Percentiles rank a stretch among this genome's conserved stretches.
phyloP scores from a whole-genome alignment of 352 stramenopile species.

The Phytophthora europaea region DNA sequence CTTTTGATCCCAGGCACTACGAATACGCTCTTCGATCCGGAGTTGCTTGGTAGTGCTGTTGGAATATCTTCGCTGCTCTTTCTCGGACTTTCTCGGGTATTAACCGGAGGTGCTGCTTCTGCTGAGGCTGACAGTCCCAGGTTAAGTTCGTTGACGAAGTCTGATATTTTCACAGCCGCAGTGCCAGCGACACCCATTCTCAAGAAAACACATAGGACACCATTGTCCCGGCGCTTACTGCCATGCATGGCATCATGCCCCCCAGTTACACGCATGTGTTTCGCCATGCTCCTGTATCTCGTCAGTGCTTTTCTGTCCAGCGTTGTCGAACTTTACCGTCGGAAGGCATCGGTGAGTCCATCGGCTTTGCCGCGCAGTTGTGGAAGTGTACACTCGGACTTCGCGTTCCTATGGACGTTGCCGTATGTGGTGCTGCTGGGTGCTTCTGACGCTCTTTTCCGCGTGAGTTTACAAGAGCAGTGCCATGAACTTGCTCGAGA shows the following conservation, averaged over 20 bases:
- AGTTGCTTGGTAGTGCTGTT: conserved; percentile 47
- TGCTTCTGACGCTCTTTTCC: conserved; percentile 69
- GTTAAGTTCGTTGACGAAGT: conserved; percentile 4
- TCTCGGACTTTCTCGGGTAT: conserved; percentile 23
- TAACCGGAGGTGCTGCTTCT: conserved; percentile 1
- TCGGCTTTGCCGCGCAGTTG: conserved; percentile 29
- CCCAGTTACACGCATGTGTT: conserved; percentile 50
- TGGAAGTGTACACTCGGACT: conserved; percentile 46
- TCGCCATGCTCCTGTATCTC: conserved; percentile 67
- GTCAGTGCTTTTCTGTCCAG: conserved; percentile 78
- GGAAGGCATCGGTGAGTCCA: conserved; percentile 39
- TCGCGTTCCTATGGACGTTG: conserved; percentile 63
- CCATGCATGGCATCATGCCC: conserved; percentile 25
- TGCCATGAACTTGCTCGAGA: conserved; percentile 49
- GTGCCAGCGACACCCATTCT: conserved; percentile 1
- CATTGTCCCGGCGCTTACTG: conserved; percentile 10
- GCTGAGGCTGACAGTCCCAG: not conserved
- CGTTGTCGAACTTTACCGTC: conserved; percentile 83
- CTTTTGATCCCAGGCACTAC: conserved; percentile 42
- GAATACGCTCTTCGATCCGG: conserved; percentile 50
- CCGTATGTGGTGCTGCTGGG: conserved; percentile 68
- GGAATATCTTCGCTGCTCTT: conserved; percentile 31
- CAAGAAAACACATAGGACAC: conserved; percentile 10
- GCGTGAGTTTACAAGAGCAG: conserved; percentile 67
- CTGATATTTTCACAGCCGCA: conserved; percentile 10